Evolutionary conservation across 1,284 basidiomycete species (phyloP), one percentile per base, ranked within the genome.

Genomic region (Tetrapyrgos nigripes): DNA sequence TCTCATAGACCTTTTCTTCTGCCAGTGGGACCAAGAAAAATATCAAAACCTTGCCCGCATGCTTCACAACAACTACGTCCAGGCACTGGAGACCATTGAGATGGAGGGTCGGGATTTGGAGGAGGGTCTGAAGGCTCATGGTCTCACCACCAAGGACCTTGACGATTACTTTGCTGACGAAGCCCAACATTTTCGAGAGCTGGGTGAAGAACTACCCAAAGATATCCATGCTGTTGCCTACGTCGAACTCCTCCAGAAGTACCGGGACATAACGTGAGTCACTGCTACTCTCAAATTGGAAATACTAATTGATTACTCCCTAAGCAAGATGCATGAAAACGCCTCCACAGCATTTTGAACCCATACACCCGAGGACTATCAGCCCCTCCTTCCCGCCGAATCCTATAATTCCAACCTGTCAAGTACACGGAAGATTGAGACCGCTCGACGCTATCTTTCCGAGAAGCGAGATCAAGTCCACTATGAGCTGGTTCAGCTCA

Each of bases 1-100:
- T 17, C 35, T 59, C 64, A 37, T 57, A 27, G 47, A 31, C 50
- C 35, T 17, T 6, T 45, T n/a, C 31, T 64, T 63, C 59, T 50
- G 44, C 27, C 40, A 37, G 29, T 21, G 14, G 29, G 28, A 21
- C 48, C 2, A n/a, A 4, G 65, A 68, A 9, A 66, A 67, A 31
- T 66, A 68, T 55, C 44, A 24, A 10, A 60, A 63, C 47, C 60
- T 66, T 17, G 50, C 37, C 19, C 44, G 46, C 35, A 46, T 26
- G 19, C 19, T 26, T n/a, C 19, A 53, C 50, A 52, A 52, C 31
- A 52, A 52, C 33, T 52, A 52, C 35, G 14, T 62, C 13, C 61
- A 66, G 53, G 58, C 67, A 2, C 58, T 73, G 3, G 55, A 71
- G 2, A 49, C 67, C 4, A 61, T 73, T 19, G 66, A 64, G 1